Base-by-base conservation (phyloP, 495 filamentous ascomycete genomes). In the Cryomyces minteri region DNA sequence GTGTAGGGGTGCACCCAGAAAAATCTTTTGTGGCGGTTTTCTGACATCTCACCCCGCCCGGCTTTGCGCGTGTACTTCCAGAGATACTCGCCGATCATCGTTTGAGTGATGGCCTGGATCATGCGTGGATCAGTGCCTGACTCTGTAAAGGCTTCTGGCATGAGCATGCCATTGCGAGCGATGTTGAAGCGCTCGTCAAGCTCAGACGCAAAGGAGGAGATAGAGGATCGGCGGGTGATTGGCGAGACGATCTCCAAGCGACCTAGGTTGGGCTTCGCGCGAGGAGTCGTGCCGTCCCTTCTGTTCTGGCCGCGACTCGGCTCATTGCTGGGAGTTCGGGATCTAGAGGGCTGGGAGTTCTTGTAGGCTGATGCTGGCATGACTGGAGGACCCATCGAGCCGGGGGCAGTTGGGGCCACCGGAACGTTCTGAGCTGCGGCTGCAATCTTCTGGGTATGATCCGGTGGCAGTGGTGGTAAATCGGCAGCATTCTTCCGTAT, bases 1-100 rank as follows among this genome's bases (percentile, higher is more conserved):
- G 92, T 98, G 61, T 98, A 98, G 0, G 90, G 90, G 61, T 98
- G 90, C 18, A 98, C 82, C 90, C 90, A 98, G 74, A 98, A 98
- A 67, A 94, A 98, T 30, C 90, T 79, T 32, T 84, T 76, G 58
- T 98, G 90, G 39, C 90, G 70, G 33, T 85, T 93, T 46, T 74
- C 76, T 4, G 88, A 95, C 64, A 93, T 77, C 41, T 85, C 79
- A 45, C 75, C 79, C 4, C 88, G 79, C 12, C 87, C 88, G 47
- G 87, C 70, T 62, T 84, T 92, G 49, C 92, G 80, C 1, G 88
- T 96, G 62, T 98, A 98, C 57, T 98, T 98, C 90, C 90, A 98
- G 11, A 96, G 72, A 60, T 87, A 95, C 57, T 98, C 90, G 44
- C 90, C 90, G 56, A 96, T 96, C 90, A 98, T 98, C 8, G 90